Base-by-base conservation (phyloP, 768 basidiomycete species). In the Boletus speciosus region DNA sequence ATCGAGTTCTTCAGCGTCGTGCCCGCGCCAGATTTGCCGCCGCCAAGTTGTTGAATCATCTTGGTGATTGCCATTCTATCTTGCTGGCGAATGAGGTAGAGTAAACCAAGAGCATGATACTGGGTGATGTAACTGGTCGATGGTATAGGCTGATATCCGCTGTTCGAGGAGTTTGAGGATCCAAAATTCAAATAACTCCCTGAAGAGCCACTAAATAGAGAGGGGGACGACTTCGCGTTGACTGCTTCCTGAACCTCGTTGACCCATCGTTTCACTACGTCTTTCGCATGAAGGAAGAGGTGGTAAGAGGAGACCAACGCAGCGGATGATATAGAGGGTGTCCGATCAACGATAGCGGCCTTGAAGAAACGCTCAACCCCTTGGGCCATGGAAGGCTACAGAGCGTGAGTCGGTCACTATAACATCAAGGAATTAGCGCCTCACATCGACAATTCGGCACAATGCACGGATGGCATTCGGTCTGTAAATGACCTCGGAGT, bases 311-410 rank as follows among this genome's bases (percentile, higher is more conserved):
- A 98, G 43, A 99, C 91, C 64, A 99, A 83, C 4, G 97, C 93
- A 31, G 96, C 94, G 23, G 94, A 94, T 6, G 97, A 90, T 65
- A 98, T 97, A 53, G 93, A 90, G 1, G 95, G 86, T 65, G 91
- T 97, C 56, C 88, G 86, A 78, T 98, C 97, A 41, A 99, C 96
- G 58, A 99, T 97, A 49, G 97, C 97, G 4, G 96, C 92, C 73
- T 98, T 98, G 81, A 98, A 98, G 82, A 96, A 98, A 53, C 97
- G 88, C 72, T 99, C 97, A 42, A 97, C 88, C 59, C 93, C 93
- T 81, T 98, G 95, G 9, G 94, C 88, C 93, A 96, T 95, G n/a
- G 93, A 94, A n/a, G 91, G 91, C 94, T 95, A 70, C n/a, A 29
- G 53, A 51, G 42, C 16, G 31, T 43, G 39, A 51, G 42, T 57